phyloP scores from a whole-genome alignment of 768 basidiomycete species.

The Phanerochaete sordida region DNA sequence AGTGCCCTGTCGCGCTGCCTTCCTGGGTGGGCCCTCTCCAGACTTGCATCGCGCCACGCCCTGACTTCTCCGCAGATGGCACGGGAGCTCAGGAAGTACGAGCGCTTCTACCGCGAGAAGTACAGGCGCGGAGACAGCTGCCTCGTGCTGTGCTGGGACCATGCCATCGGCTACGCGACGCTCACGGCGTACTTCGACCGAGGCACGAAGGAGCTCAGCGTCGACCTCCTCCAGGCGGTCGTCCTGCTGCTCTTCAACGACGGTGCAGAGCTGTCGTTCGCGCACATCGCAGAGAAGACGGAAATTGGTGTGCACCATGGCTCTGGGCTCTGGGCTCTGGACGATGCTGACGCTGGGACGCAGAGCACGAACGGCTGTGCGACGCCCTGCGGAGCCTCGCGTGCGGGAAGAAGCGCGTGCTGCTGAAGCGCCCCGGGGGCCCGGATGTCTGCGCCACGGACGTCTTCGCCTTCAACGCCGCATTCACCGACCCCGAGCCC shows the following conservation, averaged over 20 bases:
- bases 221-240: slow-evolving; percentile 86
- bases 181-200: slow-evolving; percentile 65
- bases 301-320: slow-evolving; percentile 51
- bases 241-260: slow-evolving; percentile 86
- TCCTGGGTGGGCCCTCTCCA: slow-evolving; percentile 35
- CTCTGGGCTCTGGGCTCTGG: neutral
- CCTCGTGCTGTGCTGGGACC: slow-evolving; percentile 69
- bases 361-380: slow-evolving; percentile 72
- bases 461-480: slow-evolving; percentile 75
- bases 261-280: slow-evolving; percentile 52
- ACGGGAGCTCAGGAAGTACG: slow-evolving; percentile 58
- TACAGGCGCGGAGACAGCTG: slow-evolving; percentile 60
- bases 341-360: neutral
- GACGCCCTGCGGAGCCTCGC: slow-evolving; percentile 90
- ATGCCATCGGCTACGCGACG: slow-evolving; percentile 79
- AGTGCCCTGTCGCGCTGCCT: slow-evolving; percentile 52
- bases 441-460: slow-evolving; percentile 76
- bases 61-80: slow-evolving; percentile 54
- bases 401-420: slow-evolving; percentile 86
- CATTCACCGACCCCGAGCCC: slow-evolving; percentile 73
- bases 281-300: slow-evolving; percentile 64
- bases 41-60: neutral
- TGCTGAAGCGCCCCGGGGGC: slow-evolving; percentile 76
- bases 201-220: slow-evolving; percentile 80
- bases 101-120: slow-evolving; percentile 69